These are phyloP conservation scores for Typha latifolia DNA, from an alignment of 176 grass and related monocot genomes.

Conservation along the genomic window DNA sequence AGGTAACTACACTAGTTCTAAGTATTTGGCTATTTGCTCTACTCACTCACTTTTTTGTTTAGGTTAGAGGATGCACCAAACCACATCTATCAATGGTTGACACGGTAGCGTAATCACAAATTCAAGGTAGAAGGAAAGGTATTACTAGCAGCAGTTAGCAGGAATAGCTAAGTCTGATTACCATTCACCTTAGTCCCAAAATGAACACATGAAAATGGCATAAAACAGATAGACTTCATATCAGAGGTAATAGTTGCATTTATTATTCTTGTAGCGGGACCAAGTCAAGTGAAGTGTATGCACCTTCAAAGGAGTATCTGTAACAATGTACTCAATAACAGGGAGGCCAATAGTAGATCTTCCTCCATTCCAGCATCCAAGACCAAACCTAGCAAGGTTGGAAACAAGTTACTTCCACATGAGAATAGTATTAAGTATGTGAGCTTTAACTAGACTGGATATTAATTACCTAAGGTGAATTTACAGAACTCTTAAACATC, in stretches of 20 bases:
- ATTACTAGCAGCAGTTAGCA: no score
- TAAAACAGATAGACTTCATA: neutral
- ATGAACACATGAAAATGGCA: neutral
- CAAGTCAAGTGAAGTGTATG: neutral
- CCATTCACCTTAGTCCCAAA: neutral
- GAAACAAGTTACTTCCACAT: slow-evolving; percentile 2
- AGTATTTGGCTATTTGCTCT: no score
- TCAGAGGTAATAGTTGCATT: no score
- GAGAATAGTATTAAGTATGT: neutral
- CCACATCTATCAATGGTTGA: no score
- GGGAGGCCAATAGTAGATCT: slow-evolving; percentile 39
- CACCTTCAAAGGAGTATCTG: slow-evolving; percentile 79
- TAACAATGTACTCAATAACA: slow-evolving; percentile 57
- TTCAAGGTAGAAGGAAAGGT: neutral
- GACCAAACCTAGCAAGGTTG: slow-evolving; percentile 71
- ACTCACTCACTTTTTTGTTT: no score
- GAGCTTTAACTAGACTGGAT: neutral
- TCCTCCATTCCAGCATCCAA: slow-evolving; percentile 86
- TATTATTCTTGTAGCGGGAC: neutral
- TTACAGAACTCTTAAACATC: no score
- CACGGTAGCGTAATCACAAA: neutral
- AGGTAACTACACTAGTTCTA: no score
- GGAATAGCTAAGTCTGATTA: neutral
- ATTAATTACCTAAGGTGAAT: neutral
- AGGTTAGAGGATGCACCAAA: no score